Evolutionary conservation across 2,329 filamentous ascomycete species (phyloP).

Genomic region (Curvularia sp.): DNA sequence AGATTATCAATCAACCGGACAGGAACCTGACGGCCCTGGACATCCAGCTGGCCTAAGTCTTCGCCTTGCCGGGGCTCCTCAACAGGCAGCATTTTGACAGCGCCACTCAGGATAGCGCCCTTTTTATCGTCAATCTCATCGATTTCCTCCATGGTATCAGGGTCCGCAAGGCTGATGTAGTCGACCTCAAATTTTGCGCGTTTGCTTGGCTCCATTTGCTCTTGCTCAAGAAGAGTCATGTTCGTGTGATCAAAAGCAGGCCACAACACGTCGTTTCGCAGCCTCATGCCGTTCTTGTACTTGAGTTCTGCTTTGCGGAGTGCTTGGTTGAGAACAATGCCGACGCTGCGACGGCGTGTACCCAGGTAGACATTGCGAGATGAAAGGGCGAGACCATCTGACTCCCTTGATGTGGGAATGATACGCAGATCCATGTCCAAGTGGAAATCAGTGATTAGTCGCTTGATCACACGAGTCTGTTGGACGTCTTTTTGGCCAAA

Average conservation of each 20-base stretch:
- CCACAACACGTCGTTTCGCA: constrained; percentile 72
- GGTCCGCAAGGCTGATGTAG: constrained; percentile 90
- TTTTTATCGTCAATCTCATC: constrained; percentile 70
- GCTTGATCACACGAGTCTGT: constrained; percentile 87
- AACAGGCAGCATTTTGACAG: constrained; percentile 85
- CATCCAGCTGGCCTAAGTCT: constrained; percentile 68
- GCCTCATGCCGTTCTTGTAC: constrained; percentile 64
- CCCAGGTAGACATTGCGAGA: constrained; percentile 95
- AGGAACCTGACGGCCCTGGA: constrained; percentile 75
- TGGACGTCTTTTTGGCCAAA: constrained; percentile 99
- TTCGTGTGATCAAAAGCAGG: constrained; percentile 70
- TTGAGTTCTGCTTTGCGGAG: constrained; percentile 73
- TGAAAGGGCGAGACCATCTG: constrained; percentile 86
- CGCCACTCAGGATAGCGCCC: constrained; percentile 87
- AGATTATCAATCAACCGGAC: constrained; percentile 96
- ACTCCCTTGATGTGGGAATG: constrained; percentile 75
- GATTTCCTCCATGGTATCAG: constrained; percentile 81
- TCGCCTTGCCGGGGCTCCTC: constrained; percentile 74
- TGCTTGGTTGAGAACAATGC: constrained; percentile 73
- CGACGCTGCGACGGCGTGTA: constrained; percentile 71
- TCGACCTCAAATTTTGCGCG: constrained; percentile 82
- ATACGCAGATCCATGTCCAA: constrained; percentile 77
- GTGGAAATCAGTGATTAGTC: constrained; percentile 88
- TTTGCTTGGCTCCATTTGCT: constrained; percentile 63
- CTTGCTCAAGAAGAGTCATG: constrained; percentile 66